Evolutionary conservation across 108 stramenopile genomes (phyloP).

Genomic region (Skeletonema costatum): DNA sequence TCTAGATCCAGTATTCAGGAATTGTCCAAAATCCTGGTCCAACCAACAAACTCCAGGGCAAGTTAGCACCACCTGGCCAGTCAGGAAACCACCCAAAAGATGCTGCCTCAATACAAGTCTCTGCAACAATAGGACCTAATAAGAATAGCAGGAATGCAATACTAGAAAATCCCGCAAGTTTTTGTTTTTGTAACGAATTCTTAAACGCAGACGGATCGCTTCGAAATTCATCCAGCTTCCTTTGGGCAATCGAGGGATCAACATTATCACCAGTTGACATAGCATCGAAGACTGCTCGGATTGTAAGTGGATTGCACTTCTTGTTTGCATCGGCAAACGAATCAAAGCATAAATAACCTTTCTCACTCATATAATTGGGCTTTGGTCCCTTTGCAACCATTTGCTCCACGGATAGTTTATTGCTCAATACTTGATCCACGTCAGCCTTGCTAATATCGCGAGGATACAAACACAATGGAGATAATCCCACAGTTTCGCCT

Average conservation of each 20-base stretch:
- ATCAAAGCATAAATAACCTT: constrained; percentile 66
- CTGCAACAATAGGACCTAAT: constrained; percentile 60
- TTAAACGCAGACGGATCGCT: constrained; percentile 46
- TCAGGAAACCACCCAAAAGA: constrained; percentile 42
- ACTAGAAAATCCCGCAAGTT: constrained; percentile 55
- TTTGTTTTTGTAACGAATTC: constrained; percentile 51
- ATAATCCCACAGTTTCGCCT: constrained; percentile 57
- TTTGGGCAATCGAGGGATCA: constrained; percentile 61
- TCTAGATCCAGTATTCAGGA: constrained; percentile 45
- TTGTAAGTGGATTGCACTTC: constrained; percentile 64
- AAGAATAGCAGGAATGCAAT: constrained; percentile 63
- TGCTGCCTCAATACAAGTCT: constrained; percentile 47
- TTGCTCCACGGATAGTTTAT: constrained; percentile 63
- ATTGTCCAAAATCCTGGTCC: constrained; percentile 50
- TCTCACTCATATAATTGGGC: constrained; percentile 58
- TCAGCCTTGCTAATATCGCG: constrained; percentile 63
- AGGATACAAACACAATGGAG: constrained; percentile 66
- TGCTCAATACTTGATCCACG: constrained; percentile 59
- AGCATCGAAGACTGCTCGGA: constrained; percentile 79
- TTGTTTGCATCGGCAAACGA: constrained; percentile 61
- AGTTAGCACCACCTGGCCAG: constrained; percentile 43
- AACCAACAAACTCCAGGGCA: constrained; percentile 44
- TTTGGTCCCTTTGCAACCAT: constrained; percentile 64
- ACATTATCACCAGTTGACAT: constrained; percentile 54
- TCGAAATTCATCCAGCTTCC: constrained; percentile 55